A percentile compares a stretch with the other conserved stretches of the same genome.
Conservation (phyloP, 352 stramenopile species). For the Pythium aristosporum region DNA sequence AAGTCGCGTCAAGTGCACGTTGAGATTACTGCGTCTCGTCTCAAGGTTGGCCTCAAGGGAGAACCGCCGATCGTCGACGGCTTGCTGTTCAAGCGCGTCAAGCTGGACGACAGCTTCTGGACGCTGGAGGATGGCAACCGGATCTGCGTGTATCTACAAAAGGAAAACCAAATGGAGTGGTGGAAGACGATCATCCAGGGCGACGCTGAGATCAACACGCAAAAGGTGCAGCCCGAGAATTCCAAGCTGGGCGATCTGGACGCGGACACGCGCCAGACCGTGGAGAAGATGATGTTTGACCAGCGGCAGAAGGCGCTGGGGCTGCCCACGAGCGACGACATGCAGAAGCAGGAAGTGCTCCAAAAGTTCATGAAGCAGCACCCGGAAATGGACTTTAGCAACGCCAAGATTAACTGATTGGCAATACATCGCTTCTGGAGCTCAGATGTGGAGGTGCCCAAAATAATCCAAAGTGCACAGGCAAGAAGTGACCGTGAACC, state of each 20-base stretch:
- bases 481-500: neutral
- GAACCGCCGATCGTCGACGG: slow-evolving; percentile 85
- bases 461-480: slow-evolving; percentile 1
- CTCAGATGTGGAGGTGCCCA: slow-evolving; percentile 10
- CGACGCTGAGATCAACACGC: slow-evolving; percentile 97
- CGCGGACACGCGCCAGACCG: slow-evolving; percentile 97
- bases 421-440: slow-evolving; percentile 6
- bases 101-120: slow-evolving; percentile 99
- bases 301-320: slow-evolving; percentile 97
- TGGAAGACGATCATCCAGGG: slow-evolving; percentile 96
- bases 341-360: slow-evolving; percentile 97
- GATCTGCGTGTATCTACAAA: slow-evolving; percentile 94
- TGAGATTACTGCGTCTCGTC: slow-evolving; percentile 87
- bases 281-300: slow-evolving; percentile 99
- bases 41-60: slow-evolving; percentile 90
- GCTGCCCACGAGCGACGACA: slow-evolving; percentile 96
- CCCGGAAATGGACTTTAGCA: slow-evolving; percentile 99
- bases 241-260: slow-evolving; percentile 98
- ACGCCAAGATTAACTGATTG: slow-evolving; percentile 95
- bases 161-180: slow-evolving; percentile 99
- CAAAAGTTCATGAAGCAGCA: slow-evolving; percentile 99
- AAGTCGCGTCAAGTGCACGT: slow-evolving; percentile 93
- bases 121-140: slow-evolving; percentile 93
- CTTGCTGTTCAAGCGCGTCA: slow-evolving; percentile 93
- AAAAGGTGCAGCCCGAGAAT: slow-evolving; percentile 99